Base-by-base conservation (phyloP, 441 rosid species). In the Geranium incanum region DNA sequence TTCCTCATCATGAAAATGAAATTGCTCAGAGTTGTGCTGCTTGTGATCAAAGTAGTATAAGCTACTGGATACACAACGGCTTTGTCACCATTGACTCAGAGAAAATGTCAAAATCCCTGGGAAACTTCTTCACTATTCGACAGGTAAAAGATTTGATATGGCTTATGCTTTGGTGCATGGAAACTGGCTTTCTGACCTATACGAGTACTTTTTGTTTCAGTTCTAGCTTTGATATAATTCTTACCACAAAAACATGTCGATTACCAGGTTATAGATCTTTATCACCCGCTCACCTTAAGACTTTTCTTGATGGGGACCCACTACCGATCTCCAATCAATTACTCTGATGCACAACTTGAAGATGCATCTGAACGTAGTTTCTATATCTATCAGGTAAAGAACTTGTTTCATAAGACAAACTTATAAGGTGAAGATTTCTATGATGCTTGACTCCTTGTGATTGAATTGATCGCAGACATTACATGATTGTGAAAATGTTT, bases 1-100 rank as follows among this genome's bases (percentile, higher is more conserved):
- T 92, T 78, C 98, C 99, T 1, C 99, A 92, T 79, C 98, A 95
- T 70, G 98, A 95, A 70, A 95, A 95, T 75, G 97, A 95, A 80
- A 84, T 90, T 4, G 89, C 98, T 1, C 99, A 92, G 82, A 90
- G 97, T 36, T 78, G 82, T 76, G 97, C 98, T 70, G 96, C 98
- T 48, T 84, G 87, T 77, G 76, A 80, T 72, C 87, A 87, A 69
- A 81, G 93, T 78, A 75, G 68, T 28, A 82, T 90, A 16, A 84
- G 78, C 15, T 90, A 88, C 76, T 92, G 99, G 99, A 74, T 92
- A 86, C 99, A 95, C 78, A 89, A 95, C 82, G 99, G 99, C 70
- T 93, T 88, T 75, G 97, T 95, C 71, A 95, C 96, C 6, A 84
- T 85, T 68, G 84, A 90, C 76, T 82, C 88, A 21, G 93, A 86